Percentiles rank a stretch among this genome's conserved stretches.
Conservation (phyloP, 139 green algal genomes). For the Bryopsis sp. region DNA sequence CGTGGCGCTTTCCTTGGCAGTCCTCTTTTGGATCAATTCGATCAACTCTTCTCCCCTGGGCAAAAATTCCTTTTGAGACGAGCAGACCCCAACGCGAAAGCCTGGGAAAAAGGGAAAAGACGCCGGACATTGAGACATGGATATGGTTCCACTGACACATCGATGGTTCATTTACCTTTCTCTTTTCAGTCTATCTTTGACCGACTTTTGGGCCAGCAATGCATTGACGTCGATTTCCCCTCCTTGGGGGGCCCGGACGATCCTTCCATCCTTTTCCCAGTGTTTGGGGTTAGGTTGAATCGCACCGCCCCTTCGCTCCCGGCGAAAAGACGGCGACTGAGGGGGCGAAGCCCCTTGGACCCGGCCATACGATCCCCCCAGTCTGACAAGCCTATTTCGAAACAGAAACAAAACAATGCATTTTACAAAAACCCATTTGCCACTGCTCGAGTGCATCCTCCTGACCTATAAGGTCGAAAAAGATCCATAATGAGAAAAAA, state of each 20-base stretch:
- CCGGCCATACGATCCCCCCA: background rate
- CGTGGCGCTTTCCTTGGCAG: slow-evolving; percentile 45
- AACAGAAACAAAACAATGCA: too few species aligned
- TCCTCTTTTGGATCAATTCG: slow-evolving; percentile 61
- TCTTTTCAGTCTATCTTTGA: slow-evolving; percentile 22
- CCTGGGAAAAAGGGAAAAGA: background rate
- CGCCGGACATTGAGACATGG: background rate
- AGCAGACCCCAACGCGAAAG: background rate
- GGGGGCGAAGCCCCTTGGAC: background rate
- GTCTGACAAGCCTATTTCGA: background rate
- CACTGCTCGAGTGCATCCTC: background rate
- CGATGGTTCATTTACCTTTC: slow-evolving; percentile 22
- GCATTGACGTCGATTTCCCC: slow-evolving; percentile 22
- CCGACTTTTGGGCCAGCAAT: slow-evolving; percentile 25
- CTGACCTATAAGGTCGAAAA: background rate
- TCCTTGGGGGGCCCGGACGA: too few species aligned
- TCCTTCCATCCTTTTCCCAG: too few species aligned
- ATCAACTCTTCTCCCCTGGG: slow-evolving; percentile 57
- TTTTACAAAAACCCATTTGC: background rate
- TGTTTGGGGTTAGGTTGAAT: too few species aligned
- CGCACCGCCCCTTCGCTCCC: too few species aligned
- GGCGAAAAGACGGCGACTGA: background rate
- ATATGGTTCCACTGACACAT: background rate
- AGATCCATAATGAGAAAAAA: background rate
- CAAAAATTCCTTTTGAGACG: background rate